Percentiles rank a stretch among this genome's conserved stretches.
phyloP scores from a whole-genome alignment of 2,329 filamentous ascomycete species.

The Verticillium klebahnii region DNA sequence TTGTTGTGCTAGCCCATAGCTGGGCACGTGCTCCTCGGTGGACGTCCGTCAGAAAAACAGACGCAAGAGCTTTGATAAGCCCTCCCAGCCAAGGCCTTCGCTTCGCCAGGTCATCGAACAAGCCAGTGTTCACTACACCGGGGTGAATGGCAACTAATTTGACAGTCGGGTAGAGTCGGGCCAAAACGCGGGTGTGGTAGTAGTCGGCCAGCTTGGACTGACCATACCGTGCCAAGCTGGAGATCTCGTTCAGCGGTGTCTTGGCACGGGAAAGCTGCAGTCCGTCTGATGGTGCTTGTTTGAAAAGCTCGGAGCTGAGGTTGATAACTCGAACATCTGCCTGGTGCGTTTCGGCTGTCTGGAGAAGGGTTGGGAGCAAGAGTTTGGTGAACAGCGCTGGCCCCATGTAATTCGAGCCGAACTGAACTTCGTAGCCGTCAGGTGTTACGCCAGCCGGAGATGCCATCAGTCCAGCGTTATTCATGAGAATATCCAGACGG shows the following conservation, averaged over 20 bases:
- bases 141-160: conserved; percentile 21
- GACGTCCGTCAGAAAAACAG: not conserved
- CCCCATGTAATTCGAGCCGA: conserved; percentile 44
- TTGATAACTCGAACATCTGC: conserved; percentile 25
- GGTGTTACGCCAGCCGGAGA: conserved; percentile 26
- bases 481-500: conserved; percentile 38
- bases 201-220: conserved; percentile 27
- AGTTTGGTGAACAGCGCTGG: conserved; percentile 38
- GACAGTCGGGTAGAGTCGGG: conserved; percentile 17
- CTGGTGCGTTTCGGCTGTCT: conserved; percentile 15
- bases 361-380: conserved; percentile 22
- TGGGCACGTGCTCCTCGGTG: conserved; percentile 33
- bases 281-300: conserved; percentile 13
- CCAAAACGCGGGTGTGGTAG: conserved; percentile 22
- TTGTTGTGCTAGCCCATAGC: conserved; percentile 32
- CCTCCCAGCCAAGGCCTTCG: not conserved
- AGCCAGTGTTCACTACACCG: conserved; percentile 21
- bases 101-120: conserved; percentile 6
- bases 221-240: conserved; percentile 22
- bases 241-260: conserved; percentile 14
- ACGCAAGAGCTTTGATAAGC: not conserved
- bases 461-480: conserved; percentile 41
- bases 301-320: conserved; percentile 19
- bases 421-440: conserved; percentile 44
- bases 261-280: conserved; percentile 24